Percentiles rank a stretch among this genome's conserved stretches.
These are phyloP conservation scores for Pichia terricola DNA, from an alignment of 1,139 yeast genomes.

Conservation along the genomic window DNA sequence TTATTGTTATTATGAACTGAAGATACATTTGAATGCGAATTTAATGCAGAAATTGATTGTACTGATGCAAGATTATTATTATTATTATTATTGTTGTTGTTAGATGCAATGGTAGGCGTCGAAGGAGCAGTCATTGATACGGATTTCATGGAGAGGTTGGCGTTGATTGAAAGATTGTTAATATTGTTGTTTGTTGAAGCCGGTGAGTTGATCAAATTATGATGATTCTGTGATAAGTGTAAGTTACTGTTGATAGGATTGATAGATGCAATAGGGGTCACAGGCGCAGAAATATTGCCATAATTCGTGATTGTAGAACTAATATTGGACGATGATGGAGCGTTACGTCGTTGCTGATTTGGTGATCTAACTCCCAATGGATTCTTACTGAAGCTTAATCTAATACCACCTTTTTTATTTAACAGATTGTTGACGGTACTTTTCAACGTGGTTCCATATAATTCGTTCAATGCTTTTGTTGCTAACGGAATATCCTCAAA, in stretches of 20 bases:
- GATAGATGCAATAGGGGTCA: too few species aligned
- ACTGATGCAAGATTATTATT: not conserved
- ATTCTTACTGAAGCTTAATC: slow-evolving; percentile 87
- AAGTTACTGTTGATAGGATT: too few species aligned
- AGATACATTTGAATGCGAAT: not conserved
- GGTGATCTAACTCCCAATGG: slow-evolving; percentile 68
- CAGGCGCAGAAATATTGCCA: too few species aligned
- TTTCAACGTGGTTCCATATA: slow-evolving; percentile 79
- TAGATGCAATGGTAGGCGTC: not conserved
- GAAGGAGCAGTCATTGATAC: not conserved
- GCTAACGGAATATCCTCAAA: slow-evolving; percentile 94
- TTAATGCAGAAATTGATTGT: not conserved
- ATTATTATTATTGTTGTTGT: not conserved
- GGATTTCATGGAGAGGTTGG: not conserved
- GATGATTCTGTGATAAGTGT: too few species aligned
- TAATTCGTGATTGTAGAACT: too few species aligned
- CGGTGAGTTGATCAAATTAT: too few species aligned
- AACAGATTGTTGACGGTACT: slow-evolving; percentile 43
- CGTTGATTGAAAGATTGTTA: not conserved
- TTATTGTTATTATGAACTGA: not conserved
- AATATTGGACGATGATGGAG: too few species aligned
- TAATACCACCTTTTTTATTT: slow-evolving; percentile 77
- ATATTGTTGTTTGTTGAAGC: too few species aligned
- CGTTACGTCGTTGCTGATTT: not conserved
- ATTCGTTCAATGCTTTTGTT: slow-evolving; percentile 83